These are phyloP conservation scores for Talaromyces sp. DNA, from an alignment of 2,329 filamentous ascomycete species.

Conservation along the genomic window DNA sequence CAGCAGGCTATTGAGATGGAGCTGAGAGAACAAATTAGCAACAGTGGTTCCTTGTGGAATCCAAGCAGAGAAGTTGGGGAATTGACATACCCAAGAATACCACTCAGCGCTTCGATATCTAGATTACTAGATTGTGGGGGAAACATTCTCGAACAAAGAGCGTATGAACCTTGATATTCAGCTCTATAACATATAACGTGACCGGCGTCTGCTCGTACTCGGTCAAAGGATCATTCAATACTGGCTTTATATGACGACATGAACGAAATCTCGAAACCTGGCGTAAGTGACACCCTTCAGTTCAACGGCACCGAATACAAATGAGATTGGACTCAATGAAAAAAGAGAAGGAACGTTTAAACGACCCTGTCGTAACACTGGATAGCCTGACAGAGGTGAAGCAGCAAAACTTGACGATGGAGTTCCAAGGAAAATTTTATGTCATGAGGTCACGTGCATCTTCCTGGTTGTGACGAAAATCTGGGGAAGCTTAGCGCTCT, in stretches of 20 bases:
- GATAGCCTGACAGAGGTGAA: background rate
- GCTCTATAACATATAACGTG: background rate
- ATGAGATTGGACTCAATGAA: too few species aligned
- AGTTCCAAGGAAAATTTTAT: constrained; percentile 11
- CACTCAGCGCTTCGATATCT: constrained; percentile 85
- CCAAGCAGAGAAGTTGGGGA: too few species aligned
- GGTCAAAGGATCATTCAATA: background rate
- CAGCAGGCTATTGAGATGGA: constrained; percentile 96
- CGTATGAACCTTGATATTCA: background rate
- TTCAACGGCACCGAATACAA: background rate
- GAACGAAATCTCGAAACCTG: background rate
- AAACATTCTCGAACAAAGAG: constrained; percentile 27
- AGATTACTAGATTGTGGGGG: constrained; percentile 54
- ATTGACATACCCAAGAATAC: constrained; percentile 71
- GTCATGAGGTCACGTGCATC: constrained; percentile 12
- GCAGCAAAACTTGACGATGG: background rate
- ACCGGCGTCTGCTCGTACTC: background rate
- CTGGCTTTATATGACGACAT: constrained; percentile 3
- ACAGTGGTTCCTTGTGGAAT: too few species aligned
- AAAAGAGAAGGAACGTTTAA: background rate
- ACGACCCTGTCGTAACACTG: background rate
- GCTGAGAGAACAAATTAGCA: constrained; percentile 41
- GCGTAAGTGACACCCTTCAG: background rate
- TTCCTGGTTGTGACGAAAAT: constrained; percentile 14
- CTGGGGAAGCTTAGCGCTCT: constrained; percentile 9